Evolutionary conservation across 768 basidiomycete genomes (phyloP).

Genomic region (Suillus placidus): DNA sequence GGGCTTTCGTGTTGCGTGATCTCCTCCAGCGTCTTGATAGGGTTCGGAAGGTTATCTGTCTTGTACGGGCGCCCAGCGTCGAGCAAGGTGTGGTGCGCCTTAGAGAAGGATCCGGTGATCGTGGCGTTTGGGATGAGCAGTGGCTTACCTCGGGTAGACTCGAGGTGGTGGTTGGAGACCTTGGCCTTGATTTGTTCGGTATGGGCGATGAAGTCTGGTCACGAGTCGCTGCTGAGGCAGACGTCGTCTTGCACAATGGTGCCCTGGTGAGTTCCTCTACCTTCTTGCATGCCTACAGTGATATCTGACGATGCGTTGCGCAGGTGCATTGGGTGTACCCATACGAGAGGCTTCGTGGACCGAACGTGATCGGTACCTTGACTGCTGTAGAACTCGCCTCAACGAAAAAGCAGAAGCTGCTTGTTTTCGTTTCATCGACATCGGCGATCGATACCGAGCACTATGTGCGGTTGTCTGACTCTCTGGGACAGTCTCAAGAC

Average conservation of each 20-base stretch:
- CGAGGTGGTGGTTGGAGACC: conserved; percentile 84
- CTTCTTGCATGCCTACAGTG: background rate
- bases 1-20: conserved; percentile 87
- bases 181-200: conserved; percentile 77
- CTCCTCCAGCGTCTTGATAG: conserved; percentile 62
- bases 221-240: conserved; percentile 67
- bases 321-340: conserved; percentile 99
- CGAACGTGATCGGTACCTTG: conserved; percentile 93
- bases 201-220: conserved; percentile 66
- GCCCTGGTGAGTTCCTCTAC: conserved; percentile 74
- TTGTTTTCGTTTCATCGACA: conserved; percentile 95
- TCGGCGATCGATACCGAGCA: conserved; percentile 92
- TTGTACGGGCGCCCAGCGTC: conserved; percentile 74
- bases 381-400: conserved; percentile 81
- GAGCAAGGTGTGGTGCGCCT: conserved; percentile 71
- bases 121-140: conserved; percentile 85
- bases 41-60: conserved; percentile 87
- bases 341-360: conserved; percentile 86
- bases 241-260: conserved; percentile 91
- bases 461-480: conserved; percentile 87
- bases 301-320: conserved; percentile 3
- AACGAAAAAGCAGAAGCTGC: conserved; percentile 68
- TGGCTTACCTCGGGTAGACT: conserved; percentile 74
- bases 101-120: conserved; percentile 69
- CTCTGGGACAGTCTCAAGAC: conserved; percentile 44